phyloP scores from a whole-genome alignment of 371 early-diverging fungal species.

The Rhizopus arrhizus region DNA sequence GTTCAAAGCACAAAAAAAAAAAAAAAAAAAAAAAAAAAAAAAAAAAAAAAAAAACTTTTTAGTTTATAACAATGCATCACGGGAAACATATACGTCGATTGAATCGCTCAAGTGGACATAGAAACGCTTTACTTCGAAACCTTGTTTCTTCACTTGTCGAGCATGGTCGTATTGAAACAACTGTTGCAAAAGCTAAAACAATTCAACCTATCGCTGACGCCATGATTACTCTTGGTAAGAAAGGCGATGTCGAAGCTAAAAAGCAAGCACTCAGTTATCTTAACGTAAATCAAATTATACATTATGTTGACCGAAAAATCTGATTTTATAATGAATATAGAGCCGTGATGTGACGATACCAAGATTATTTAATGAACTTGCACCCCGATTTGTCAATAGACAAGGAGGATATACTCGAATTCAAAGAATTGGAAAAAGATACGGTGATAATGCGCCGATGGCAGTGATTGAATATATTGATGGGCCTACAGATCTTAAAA shows the following conservation, averaged over 20 bases:
- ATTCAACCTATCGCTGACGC: constrained; percentile 84
- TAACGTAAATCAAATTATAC: constrained; percentile 44
- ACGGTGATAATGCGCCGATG: constrained; percentile 88
- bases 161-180: constrained; percentile 92
- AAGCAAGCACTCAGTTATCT: constrained; percentile 64
- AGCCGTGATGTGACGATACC: constrained; percentile 75
- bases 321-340: constrained; percentile 29
- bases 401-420: constrained; percentile 93
- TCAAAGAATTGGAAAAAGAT: constrained; percentile 77
- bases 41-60: constrained; percentile 10
- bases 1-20: background rate
- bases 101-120: constrained; percentile 73
- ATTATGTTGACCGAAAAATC: background rate
- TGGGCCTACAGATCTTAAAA: constrained; percentile 62
- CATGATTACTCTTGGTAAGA: constrained; percentile 82
- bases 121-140: constrained; percentile 84
- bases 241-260: constrained; percentile 65
- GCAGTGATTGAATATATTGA: constrained; percentile 88
- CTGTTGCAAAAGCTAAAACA: constrained; percentile 92
- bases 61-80: constrained; percentile 64
- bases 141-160: constrained; percentile 85
- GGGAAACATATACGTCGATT: constrained; percentile 72
- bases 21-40: background rate
- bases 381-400: constrained; percentile 79
- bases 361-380: constrained; percentile 83